Evolutionary conservation across 2,329 filamentous ascomycete genomes (phyloP).

Genomic region (Colletotrichum sidae): DNA sequence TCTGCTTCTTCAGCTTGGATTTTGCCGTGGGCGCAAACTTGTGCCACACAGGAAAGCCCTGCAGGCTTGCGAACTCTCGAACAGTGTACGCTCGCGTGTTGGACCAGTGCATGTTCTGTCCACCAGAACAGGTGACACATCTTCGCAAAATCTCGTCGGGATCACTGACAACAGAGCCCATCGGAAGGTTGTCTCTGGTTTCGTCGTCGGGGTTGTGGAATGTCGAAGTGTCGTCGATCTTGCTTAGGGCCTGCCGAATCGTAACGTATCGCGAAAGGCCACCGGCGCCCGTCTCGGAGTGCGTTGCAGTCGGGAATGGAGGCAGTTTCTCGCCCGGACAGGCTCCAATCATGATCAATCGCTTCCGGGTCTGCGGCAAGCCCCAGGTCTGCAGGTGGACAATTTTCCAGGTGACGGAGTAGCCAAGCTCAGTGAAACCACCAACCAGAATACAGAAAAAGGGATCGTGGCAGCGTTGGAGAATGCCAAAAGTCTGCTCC

Average conservation of each 20-base stretch:
- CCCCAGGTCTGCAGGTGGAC: conserved; percentile 65
- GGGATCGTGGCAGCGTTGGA: conserved; percentile 57
- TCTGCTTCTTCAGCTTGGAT: conserved; percentile 66
- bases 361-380: conserved; percentile 59
- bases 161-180: conserved; percentile 52
- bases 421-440: conserved; percentile 73
- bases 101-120: conserved; percentile 72
- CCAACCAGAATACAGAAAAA: conserved; percentile 72
- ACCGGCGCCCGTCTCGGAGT: conserved; percentile 54
- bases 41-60: conserved; percentile 75
- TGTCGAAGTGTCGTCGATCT: conserved; percentile 46
- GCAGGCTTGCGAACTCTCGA: conserved; percentile 75
- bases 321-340: conserved; percentile 79
- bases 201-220: conserved; percentile 51
- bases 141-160: conserved; percentile 59
- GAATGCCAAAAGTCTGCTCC: conserved; percentile 81
- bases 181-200: conserved; percentile 43
- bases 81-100: conserved; percentile 73
- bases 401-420: conserved; percentile 77
- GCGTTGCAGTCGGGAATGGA: conserved; percentile 71
- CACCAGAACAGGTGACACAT: conserved; percentile 75
- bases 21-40: conserved; percentile 60
- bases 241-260: conserved; percentile 54
- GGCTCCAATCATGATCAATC: conserved; percentile 68
- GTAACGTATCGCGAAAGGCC: conserved; percentile 55